phyloP scores from a whole-genome alignment of 768 basidiomycete genomes.

The Strobilomyces dryophilus region DNA sequence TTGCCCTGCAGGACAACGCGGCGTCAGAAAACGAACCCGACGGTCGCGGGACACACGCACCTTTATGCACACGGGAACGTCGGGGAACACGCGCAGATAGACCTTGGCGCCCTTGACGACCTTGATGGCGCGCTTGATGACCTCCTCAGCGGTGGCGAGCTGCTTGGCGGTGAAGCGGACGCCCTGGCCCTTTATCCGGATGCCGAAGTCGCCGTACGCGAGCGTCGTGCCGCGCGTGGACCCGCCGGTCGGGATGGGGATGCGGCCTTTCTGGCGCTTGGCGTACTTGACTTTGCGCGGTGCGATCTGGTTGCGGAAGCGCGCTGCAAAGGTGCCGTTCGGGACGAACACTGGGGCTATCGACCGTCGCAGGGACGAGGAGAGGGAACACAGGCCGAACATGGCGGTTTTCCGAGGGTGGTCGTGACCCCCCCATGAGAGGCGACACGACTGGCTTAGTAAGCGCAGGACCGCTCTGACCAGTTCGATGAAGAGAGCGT shows the following conservation, averaged over 20 bases:
- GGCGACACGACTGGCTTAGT: slow-evolving; percentile 9
- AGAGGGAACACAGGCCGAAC: slow-evolving; percentile 21
- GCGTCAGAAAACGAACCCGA: background rate
- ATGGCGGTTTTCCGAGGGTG: slow-evolving; percentile 7
- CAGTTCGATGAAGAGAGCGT: slow-evolving; percentile 54
- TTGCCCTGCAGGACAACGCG: slow-evolving; percentile 60
- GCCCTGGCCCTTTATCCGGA: slow-evolving; percentile 81
- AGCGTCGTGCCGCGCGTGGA: slow-evolving; percentile 92
- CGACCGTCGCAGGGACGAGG: slow-evolving; percentile 12
- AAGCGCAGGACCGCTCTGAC: background rate
- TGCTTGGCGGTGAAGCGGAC: slow-evolving; percentile 85
- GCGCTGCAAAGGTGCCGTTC: slow-evolving; percentile 20
- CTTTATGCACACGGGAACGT: slow-evolving; percentile 97
- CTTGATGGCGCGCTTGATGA: slow-evolving; percentile 88
- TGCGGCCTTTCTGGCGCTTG: slow-evolving; percentile 86
- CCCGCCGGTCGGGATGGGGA: slow-evolving; percentile 84
- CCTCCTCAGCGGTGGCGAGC: slow-evolving; percentile 80
- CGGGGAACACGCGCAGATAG: slow-evolving; percentile 88
- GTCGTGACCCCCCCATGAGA: slow-evolving; percentile 16
- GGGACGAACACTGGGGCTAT: slow-evolving; percentile 7
- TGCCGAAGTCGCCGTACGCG: slow-evolving; percentile 88
- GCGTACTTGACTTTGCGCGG: slow-evolving; percentile 80
- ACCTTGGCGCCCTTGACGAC: slow-evolving; percentile 84
- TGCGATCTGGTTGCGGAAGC: slow-evolving; percentile 61
- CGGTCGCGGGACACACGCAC: slow-evolving; percentile 35